Evolutionary conservation across 2,329 filamentous ascomycete genomes (phyloP).

Genomic region (Leptographium galeiforme): DNA sequence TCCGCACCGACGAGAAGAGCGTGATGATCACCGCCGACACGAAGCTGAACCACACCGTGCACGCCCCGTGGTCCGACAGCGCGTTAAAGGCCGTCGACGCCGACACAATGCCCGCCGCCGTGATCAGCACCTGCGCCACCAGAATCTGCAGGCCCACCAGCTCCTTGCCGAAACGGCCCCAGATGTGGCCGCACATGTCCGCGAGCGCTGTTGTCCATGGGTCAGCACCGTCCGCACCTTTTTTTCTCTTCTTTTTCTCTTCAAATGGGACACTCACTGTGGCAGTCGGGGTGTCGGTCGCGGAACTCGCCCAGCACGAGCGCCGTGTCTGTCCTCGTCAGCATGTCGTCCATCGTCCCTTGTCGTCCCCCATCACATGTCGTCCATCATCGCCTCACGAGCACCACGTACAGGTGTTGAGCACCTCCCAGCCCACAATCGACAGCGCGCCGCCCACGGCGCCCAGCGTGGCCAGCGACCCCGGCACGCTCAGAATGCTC

Average conservation of each 20-base stretch:
- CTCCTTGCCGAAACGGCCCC: conserved; percentile 37
- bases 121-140: conserved; percentile 33
- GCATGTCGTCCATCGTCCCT: background rate
- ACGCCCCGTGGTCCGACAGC: conserved; percentile 22
- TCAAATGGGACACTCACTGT: conserved; percentile 12
- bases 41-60: conserved; percentile 34
- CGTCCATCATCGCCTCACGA: background rate
- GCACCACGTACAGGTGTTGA: conserved; percentile 19
- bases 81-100: conserved; percentile 52
- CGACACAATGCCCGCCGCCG: conserved; percentile 38
- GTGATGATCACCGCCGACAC: conserved; percentile 33
- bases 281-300: conserved; percentile 23
- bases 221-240: background rate
- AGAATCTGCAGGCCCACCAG: conserved; percentile 39
- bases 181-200: conserved; percentile 43
- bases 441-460: conserved; percentile 76
- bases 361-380: background rate
- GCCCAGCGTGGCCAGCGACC: conserved; percentile 64
- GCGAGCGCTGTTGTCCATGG: conserved; percentile 17
- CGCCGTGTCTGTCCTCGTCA: conserved; percentile 16
- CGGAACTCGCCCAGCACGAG: conserved; percentile 27
- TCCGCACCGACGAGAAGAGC: conserved; percentile 34
- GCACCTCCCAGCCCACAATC: conserved; percentile 44
- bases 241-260: background rate
- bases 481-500: conserved; percentile 46